Base-by-base conservation (phyloP, 75 land plant species). In the Picea sitchensis region DNA sequence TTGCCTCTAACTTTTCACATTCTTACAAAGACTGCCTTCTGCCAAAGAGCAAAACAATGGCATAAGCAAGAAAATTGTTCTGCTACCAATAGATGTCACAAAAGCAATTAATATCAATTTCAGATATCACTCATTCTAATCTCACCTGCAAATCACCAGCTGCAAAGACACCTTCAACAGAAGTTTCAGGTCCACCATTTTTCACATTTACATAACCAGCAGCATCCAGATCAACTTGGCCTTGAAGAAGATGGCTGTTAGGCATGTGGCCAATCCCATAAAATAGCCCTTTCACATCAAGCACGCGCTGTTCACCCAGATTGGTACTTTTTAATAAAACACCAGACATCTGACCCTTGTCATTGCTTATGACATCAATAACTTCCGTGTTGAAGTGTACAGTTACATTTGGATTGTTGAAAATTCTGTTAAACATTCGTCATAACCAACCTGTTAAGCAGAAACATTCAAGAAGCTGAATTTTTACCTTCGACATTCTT, bases 61-160 rank as follows among this genome's bases (percentile, higher is more conserved):
- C 23, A 9, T 41, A 44, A 71, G 9, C 56, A 71, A 7, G 21
- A 44, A 44, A 44, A 44, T 7, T 17, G n/a, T 41, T 71, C 51
- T 18, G 21, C 0, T n/a, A 21, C 44, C 38, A 64, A 31, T 78
- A 77, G 38, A 80, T 58, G n/a, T 18, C 74, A 41, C 51, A 14
- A 38, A 77, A 36, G 23, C 47, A n/a, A 18, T 62, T 57, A 2
- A 20, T 23, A 13, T 2, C n/a, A 26, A 6, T 9, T 11, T 64
- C 2, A 23, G 67, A 64, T 30, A 64, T 9, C 67, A 64, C 12
- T 26, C 32, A 31, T 26, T 64, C 14, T 64, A 64, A 64, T 64
- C 30, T 57, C 91, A 94, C 99, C 99, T 96, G 98, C 17, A 96
- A 92, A 87, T 96, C 99, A 80, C 99, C 99, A 79, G 99, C 99